phyloP scores from a whole-genome alignment of 139 green algal genomes.

The Monoraphidium neglectum region DNA sequence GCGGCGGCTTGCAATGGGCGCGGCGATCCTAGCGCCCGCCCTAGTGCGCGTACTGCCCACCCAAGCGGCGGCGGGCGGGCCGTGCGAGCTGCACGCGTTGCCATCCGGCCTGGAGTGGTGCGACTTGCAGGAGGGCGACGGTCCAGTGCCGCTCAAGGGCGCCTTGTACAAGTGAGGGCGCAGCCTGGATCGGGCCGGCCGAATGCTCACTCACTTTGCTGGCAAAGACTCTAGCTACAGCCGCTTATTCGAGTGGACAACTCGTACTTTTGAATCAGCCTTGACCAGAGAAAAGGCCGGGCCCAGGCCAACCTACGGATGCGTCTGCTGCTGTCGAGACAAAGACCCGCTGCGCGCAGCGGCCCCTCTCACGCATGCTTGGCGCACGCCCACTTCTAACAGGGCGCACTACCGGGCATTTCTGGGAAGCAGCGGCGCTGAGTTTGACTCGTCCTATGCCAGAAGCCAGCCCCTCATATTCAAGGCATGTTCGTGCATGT shows the following conservation, averaged over 20 bases:
- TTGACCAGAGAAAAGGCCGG: background rate
- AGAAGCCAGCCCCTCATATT: slow-evolving; percentile 11
- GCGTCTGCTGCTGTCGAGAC: background rate
- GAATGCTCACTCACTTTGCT: too few species aligned
- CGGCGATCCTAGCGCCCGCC: too few species aligned
- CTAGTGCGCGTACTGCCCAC: too few species aligned
- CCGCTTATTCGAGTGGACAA: background rate
- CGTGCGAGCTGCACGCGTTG: background rate
- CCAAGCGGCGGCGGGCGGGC: too few species aligned
- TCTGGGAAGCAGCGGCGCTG: slow-evolving; percentile 9
- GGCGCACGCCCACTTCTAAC: background rate
- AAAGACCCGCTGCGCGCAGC: background rate
- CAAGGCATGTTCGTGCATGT: too few species aligned
- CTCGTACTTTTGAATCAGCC: background rate
- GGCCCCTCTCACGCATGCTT: background rate
- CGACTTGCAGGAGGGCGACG: slow-evolving; percentile 9
- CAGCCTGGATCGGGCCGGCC: too few species aligned
- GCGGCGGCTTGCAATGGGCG: slow-evolving; percentile 38
- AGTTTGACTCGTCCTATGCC: slow-evolving; percentile 21
- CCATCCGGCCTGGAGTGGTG: slow-evolving; percentile 14
- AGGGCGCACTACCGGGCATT: slow-evolving; percentile 13
- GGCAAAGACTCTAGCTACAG: too few species aligned
- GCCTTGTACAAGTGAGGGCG: slow-evolving; percentile 19
- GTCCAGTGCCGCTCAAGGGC: background rate
- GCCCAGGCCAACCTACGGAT: too few species aligned